Conservation (phyloP, 1,139 yeast genomes). For the Wickerhamiella pararugosa region DNA sequence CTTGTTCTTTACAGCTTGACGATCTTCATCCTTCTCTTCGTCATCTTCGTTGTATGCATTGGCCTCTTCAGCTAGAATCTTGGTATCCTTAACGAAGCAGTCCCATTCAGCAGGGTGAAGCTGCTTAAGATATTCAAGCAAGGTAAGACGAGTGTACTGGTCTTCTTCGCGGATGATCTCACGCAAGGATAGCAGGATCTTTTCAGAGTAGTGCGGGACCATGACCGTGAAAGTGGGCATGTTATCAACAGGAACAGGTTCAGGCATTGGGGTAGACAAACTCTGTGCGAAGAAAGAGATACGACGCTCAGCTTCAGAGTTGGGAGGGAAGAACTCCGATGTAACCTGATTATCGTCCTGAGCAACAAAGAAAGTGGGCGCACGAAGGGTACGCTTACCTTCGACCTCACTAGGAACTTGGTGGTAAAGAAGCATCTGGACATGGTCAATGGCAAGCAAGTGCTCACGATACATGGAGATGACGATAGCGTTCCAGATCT, state of each 20-base stretch:
- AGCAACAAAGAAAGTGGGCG: constrained; percentile 95
- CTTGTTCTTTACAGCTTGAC: constrained; percentile 63
- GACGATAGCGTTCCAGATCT: constrained; percentile 97
- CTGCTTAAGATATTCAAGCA: constrained; percentile 92
- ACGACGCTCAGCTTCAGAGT: constrained; percentile 98
- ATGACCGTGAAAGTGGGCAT: constrained; percentile 98
- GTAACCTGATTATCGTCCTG: constrained; percentile 94
- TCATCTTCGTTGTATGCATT: constrained; percentile 18
- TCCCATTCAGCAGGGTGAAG: constrained; percentile 99
- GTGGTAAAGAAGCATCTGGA: constrained; percentile 88
- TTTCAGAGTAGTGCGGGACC: constrained; percentile 96
- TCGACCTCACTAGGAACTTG: constrained; percentile 90
- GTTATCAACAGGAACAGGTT: constrained; percentile 96
- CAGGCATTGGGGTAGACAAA: constrained; percentile 94
- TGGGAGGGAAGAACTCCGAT: constrained; percentile 89
- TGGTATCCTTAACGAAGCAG: constrained; percentile 95
- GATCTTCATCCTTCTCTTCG: constrained; percentile 43
- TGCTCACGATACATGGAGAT: constrained; percentile 98
- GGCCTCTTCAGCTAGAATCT: constrained; percentile 88
- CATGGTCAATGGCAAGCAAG: constrained; percentile 92
- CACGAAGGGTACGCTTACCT: constrained; percentile 96
- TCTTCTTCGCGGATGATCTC: constrained; percentile 98
- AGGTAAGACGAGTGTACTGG: constrained; percentile 92
- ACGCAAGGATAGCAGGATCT: constrained; percentile 83
- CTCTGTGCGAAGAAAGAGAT: constrained; percentile 98